These are phyloP conservation scores for Leishmania martiniquensis DNA, from an alignment of 208 protist species.

Conservation along the genomic window DNA sequence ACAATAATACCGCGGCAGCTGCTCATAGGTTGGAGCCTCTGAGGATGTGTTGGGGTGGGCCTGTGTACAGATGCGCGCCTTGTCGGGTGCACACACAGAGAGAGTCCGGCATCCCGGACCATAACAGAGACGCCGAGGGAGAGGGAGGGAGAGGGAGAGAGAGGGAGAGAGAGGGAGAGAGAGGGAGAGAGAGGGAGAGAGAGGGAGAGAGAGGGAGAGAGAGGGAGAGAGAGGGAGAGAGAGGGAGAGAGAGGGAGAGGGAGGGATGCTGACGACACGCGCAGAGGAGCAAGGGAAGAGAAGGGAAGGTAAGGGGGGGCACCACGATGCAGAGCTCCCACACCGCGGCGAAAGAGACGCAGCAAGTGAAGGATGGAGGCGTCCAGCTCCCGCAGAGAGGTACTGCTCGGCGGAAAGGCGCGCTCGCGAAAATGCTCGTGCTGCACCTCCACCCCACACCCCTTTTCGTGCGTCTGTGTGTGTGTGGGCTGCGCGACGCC, in stretches of 20 bases:
- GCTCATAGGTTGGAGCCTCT: conserved; percentile 34
- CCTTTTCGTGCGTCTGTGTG: neutral
- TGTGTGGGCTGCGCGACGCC: neutral
- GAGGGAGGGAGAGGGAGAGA: neutral
- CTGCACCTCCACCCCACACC: no score
- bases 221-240: neutral
- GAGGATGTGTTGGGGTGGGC: neutral
- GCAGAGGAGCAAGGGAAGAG: neutral
- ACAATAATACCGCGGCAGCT: conserved; percentile 81
- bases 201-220: neutral
- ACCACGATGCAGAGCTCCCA: neutral
- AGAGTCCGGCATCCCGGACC: no score
- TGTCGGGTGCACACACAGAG: no score
- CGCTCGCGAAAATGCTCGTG: neutral
- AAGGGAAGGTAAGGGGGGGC: neutral
- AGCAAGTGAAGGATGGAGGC: neutral
- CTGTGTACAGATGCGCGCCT: neutral
- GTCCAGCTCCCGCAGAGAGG: no score
- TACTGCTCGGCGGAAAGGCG: neutral
- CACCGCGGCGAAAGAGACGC: neutral
- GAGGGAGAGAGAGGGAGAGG: neutral
- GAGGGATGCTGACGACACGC: neutral
- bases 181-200: neutral
- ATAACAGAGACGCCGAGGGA: no score
- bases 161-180: neutral